These are phyloP conservation scores for Sarcodon aspratus DNA, from an alignment of 768 basidiomycete genomes.

Conservation along the genomic window DNA sequence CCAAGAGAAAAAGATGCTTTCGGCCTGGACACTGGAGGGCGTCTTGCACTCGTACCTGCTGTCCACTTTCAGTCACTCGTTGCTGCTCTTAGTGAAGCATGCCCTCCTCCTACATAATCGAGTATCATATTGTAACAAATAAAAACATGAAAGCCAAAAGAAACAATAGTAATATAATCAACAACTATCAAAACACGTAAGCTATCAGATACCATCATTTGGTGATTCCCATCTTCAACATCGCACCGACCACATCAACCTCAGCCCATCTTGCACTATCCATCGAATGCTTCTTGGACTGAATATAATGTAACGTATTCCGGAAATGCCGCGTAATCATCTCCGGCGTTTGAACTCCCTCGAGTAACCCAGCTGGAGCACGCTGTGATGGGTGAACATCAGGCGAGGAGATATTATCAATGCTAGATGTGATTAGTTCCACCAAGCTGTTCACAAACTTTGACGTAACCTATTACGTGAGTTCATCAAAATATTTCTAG, in stretches of 20 bases:
- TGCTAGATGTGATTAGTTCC: slow-evolving; percentile 88
- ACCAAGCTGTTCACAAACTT: slow-evolving; percentile 97
- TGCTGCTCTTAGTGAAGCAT: slow-evolving; percentile 12
- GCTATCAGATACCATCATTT: not conserved
- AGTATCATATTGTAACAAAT: not conserved
- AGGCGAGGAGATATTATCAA: slow-evolving; percentile 81
- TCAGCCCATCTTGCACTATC: slow-evolving; percentile 63
- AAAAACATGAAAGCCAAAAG: not conserved
- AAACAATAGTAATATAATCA: not conserved
- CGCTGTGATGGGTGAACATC: slow-evolving; percentile 85
- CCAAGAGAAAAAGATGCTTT: slow-evolving; percentile 55
- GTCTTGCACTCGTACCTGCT: slow-evolving; percentile 51
- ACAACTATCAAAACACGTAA: not conserved
- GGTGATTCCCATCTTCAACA: slow-evolving; percentile 79
- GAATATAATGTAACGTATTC: slow-evolving; percentile 80
- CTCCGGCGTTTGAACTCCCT: slow-evolving; percentile 86
- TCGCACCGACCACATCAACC: slow-evolving; percentile 81
- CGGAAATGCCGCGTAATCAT: slow-evolving; percentile 92
- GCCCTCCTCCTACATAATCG: slow-evolving; percentile 12
- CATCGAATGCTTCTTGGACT: slow-evolving; percentile 57
- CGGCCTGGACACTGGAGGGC: slow-evolving; percentile 58
- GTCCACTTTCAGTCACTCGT: slow-evolving; percentile 31
- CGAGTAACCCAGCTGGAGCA: slow-evolving; percentile 80
- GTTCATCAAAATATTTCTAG: not conserved
- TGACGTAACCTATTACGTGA: slow-evolving; percentile 58